phyloP scores from a whole-genome alignment of 1,284 basidiomycete species.

The Singerocomus inundabilis region DNA sequence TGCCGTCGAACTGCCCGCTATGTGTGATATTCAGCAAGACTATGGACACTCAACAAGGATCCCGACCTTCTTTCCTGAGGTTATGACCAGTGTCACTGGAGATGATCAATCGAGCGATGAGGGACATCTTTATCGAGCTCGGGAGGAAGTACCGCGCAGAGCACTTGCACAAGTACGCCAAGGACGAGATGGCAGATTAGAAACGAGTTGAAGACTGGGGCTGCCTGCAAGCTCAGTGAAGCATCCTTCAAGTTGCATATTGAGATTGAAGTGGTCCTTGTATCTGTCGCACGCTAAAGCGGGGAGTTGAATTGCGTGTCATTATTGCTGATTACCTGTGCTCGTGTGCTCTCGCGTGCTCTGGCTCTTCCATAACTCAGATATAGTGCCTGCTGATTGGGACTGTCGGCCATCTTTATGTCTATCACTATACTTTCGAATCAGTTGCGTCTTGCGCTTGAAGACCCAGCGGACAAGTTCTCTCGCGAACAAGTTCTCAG shows the following conservation, averaged over 20 bases:
- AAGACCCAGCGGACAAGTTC: slow-evolving; percentile 40
- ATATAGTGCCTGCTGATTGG: slow-evolving; percentile 11
- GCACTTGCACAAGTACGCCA: slow-evolving; percentile 42
- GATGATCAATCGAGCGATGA: slow-evolving; percentile 38
- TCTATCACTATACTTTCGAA: slow-evolving; percentile 43
- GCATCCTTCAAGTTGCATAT: slow-evolving; percentile 2
- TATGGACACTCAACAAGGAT: slow-evolving; percentile 46
- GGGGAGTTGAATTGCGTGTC: background rate
- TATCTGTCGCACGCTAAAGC: background rate
- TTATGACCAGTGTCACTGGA: slow-evolving; percentile 47
- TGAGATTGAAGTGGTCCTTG: background rate
- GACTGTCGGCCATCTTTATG: slow-evolving; percentile 29
- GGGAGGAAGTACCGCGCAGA: slow-evolving; percentile 37
- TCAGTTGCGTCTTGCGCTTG: slow-evolving; percentile 55
- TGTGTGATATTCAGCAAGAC: slow-evolving; percentile 53
- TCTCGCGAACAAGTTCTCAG: slow-evolving; percentile 46
- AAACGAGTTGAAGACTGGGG: slow-evolving; percentile 24
- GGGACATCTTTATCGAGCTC: slow-evolving; percentile 36
- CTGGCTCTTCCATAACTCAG: background rate
- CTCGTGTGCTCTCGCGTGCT: slow-evolving; percentile 6
- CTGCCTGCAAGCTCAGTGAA: slow-evolving; percentile 19
- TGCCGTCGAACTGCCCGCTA: slow-evolving; percentile 43
- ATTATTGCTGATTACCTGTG: background rate
- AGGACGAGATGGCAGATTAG: slow-evolving; percentile 38
- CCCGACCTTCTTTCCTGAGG: slow-evolving; percentile 44